phyloP scores from a whole-genome alignment of 371 early-diverging fungal genomes.

The Capillidium rhysosporum region DNA sequence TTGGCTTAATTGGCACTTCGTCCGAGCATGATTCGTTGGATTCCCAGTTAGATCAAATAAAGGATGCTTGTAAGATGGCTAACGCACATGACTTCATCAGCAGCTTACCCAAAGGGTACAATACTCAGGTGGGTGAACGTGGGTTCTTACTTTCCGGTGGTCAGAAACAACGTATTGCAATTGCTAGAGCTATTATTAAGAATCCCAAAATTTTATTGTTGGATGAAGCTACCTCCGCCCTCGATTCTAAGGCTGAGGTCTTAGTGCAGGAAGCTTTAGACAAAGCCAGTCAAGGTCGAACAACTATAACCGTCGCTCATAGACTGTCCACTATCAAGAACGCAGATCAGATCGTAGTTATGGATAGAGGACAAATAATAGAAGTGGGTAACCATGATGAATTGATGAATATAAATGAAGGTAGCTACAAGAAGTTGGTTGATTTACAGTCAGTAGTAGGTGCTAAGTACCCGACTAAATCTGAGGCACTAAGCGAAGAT shows the following conservation, averaged over 20 bases:
- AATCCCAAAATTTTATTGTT: conserved; percentile 32
- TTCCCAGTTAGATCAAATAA: conserved; percentile 13
- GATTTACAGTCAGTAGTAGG: too few species aligned
- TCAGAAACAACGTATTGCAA: conserved; percentile 36
- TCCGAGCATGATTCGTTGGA: conserved; percentile 10
- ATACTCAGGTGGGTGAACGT: conserved; percentile 43
- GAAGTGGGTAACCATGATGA: conserved; percentile 52
- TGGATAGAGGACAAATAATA: conserved; percentile 41
- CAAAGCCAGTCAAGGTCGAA: conserved; percentile 45
- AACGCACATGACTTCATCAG: conserved; percentile 55
- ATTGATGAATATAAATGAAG: conserved; percentile 17
- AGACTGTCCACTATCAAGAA: conserved; percentile 56
- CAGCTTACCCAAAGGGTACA: conserved; percentile 47
- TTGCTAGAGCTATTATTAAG: conserved; percentile 58
- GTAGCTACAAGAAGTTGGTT: too few species aligned
- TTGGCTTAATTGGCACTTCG: conserved; percentile 22
- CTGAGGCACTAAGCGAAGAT: too few species aligned
- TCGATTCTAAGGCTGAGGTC: conserved; percentile 40
- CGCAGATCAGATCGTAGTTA: conserved; percentile 66
- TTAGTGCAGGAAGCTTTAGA: conserved; percentile 61
- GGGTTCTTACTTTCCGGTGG: conserved; percentile 27
- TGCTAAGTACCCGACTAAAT: too few species aligned
- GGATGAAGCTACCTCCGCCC: conserved; percentile 36
- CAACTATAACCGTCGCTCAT: conserved; percentile 86
- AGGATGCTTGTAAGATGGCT: conserved; percentile 33